Evolutionary conservation across 805 yeast genomes (phyloP), one percentile per base, ranked within the genome.

Genomic region (Teunomyces cretensis): DNA sequence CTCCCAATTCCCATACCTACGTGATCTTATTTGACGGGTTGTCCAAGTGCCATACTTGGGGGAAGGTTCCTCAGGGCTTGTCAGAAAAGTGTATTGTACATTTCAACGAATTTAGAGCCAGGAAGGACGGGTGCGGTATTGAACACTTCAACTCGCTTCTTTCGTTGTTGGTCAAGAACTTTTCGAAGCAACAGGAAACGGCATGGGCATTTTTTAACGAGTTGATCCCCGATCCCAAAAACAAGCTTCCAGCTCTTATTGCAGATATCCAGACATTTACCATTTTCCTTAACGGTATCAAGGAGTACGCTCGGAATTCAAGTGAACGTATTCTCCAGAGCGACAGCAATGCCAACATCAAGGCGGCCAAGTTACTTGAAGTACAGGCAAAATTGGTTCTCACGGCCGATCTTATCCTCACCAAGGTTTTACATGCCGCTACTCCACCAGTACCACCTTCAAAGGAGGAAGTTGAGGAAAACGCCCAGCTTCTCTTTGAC

Each of bases 1-100:
- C 76, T 2, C 65, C 74, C 4, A 79, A 83, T 52, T 76, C 78
- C n/a, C 67, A 66, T 24, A 67, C 72, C 6, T 65, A 60, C 41
- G 58, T 67, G 4, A 64, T 65, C 7, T 54, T 68, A 14, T 71
- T 67, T 46, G 58, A 62, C 41, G 75, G 75, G 1, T 45, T 72
- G 9, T 58, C 70, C 36, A 64, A 59, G 42, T 45, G 59, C 14
- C 56, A 56, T 22, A 55, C 57, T 31, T 68, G 71, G 72, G 75
- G 74, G 2, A 52, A 54, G 32, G 57, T 62, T 0, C 44, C 59
- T 13, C 47, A 48, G 14, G 46, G 43, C 2, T n/a, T 52, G 13
- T 55, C 62, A 5, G 54, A 56, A 6, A 53, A 53, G 19, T 53
- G 62, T 9, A 32, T 62, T 2, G 50, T 50, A 1, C 46, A 58